phyloP scores from a whole-genome alignment of 345 rosid species.

The Boechera divaricarpa region DNA sequence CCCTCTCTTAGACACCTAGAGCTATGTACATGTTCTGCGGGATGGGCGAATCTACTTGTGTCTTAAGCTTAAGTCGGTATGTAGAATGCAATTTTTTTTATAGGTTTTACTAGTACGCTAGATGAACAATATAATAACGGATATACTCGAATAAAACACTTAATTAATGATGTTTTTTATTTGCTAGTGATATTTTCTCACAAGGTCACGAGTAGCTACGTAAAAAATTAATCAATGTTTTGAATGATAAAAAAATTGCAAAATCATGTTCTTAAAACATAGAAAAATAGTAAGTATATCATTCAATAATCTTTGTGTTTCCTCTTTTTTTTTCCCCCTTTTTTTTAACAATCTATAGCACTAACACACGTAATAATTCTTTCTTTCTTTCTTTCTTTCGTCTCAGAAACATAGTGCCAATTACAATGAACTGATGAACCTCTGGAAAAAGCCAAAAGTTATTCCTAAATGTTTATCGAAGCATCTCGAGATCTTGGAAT shows the following conservation, averaged over 20 bases:
- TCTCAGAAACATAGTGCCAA: conserved; percentile 17
- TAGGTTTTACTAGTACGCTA: neutral
- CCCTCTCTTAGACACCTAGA: conserved; percentile 24
- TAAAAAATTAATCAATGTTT: neutral
- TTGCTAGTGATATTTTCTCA: neutral
- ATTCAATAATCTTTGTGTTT: neutral
- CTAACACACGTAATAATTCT: neutral
- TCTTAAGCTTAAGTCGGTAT: conserved; percentile 30
- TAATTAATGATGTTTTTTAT: neutral
- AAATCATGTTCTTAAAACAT: neutral
- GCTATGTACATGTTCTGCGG: conserved; percentile 26
- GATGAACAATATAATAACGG: neutral
- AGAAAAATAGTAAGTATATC: neutral
- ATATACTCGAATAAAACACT: too few species aligned
- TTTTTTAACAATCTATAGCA: too few species aligned
- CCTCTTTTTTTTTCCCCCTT: neutral
- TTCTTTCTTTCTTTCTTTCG: neutral
- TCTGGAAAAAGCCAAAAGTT: neutral
- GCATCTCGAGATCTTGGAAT: conserved; percentile 27
- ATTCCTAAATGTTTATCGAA: conserved; percentile 9
- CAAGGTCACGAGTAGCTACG: neutral
- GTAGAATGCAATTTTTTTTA: neutral
- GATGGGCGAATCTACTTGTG: conserved; percentile 14
- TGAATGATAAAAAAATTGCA: too few species aligned
- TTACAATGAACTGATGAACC: neutral